Conservation (phyloP, 257 asterid genomes). For the Solanum chaucha region DNA sequence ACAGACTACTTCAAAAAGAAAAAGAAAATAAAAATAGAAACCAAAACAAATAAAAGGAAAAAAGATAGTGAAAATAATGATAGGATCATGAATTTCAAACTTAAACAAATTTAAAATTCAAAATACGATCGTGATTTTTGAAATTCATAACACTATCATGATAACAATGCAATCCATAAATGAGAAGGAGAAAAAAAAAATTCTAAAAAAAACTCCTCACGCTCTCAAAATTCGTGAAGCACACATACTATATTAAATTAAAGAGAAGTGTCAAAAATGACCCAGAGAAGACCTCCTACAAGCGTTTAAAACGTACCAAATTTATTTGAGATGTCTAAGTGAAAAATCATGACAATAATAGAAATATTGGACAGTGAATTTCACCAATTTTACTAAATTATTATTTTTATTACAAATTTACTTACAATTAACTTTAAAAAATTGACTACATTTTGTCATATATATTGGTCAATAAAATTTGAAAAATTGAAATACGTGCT, state of each 20-base stretch:
- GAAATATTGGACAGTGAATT: fast-evolving
- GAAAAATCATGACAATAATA: fast-evolving
- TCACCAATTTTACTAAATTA: neutral
- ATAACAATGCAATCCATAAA: neutral
- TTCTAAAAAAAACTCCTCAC: neutral
- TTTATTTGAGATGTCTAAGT: neutral
- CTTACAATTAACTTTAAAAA: neutral
- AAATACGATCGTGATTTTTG: neutral
- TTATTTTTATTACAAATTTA: neutral
- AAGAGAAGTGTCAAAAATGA: neutral
- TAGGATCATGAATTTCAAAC: neutral
- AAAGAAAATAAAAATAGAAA: neutral
- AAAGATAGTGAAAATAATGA: neutral
- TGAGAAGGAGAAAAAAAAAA: neutral
- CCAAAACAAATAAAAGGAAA: neutral
- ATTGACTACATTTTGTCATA: neutral
- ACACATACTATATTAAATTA: too few species aligned
- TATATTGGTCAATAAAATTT: neutral
- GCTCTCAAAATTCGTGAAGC: neutral
- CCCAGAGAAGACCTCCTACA: fast-evolving
- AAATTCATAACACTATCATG: neutral
- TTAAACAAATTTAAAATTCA: neutral
- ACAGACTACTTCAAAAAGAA: neutral
- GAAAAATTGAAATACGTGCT: neutral
- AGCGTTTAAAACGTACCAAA: too few species aligned